Conservation (phyloP, 2,329 filamentous ascomycete genomes). For the Neophaeococcomyces mojaviensis region DNA sequence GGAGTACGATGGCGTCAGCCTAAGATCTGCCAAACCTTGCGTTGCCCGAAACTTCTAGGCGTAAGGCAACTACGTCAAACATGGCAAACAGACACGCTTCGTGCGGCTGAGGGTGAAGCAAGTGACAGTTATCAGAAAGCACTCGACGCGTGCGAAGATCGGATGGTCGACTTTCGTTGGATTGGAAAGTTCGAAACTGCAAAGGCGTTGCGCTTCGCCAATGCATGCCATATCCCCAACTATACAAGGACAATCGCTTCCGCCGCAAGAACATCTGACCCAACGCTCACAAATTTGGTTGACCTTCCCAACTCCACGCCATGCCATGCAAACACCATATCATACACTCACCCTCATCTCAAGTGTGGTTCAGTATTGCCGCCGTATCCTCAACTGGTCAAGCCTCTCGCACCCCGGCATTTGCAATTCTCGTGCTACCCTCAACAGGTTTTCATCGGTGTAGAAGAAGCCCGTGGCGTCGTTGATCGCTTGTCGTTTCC, state of each 20-base stretch:
- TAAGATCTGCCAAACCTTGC: background rate
- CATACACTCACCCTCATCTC: background rate
- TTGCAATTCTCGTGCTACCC: constrained; percentile 56
- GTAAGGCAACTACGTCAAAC: background rate
- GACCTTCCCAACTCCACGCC: background rate
- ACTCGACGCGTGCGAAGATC: no score
- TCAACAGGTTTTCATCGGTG: constrained; percentile 71
- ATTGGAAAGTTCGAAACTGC: no score
- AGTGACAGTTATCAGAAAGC: background rate
- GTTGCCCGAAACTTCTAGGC: background rate
- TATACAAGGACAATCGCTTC: no score
- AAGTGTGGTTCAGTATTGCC: constrained; percentile 23
- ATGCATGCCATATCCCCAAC: no score
- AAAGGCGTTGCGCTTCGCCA: no score
- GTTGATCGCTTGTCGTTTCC: constrained; percentile 61
- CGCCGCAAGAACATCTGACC: no score
- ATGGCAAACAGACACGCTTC: background rate
- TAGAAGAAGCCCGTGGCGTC: constrained; percentile 84
- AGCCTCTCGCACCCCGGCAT: constrained; percentile 54
- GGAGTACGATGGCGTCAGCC: constrained; percentile 7
- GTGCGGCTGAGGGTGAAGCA: background rate
- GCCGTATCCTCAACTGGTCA: constrained; percentile 39
- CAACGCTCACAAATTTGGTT: no score
- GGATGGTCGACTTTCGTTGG: no score
- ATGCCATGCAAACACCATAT: background rate